Evolutionary conservation across 768 basidiomycete genomes (phyloP).

Genomic region (Hericium coralloides): DNA sequence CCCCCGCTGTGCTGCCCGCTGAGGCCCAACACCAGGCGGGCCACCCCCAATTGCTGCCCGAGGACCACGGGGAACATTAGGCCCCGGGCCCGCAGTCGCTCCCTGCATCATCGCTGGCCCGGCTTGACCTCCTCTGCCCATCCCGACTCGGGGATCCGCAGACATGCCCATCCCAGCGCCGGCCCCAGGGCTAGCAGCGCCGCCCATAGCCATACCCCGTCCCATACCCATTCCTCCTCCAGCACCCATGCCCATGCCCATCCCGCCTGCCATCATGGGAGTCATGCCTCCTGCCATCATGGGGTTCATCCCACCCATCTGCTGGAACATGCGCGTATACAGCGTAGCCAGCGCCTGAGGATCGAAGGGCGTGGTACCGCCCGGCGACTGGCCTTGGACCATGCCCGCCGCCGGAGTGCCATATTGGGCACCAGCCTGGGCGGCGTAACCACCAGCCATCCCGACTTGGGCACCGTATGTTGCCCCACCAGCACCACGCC

Average conservation of each 20-base stretch:
- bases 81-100: constrained; percentile 7
- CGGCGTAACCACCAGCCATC: background rate
- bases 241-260: constrained; percentile 12
- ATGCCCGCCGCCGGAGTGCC: constrained; percentile 9
- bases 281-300: constrained; percentile 34
- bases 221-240: constrained; percentile 21
- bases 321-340: constrained; percentile 85
- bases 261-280: constrained; percentile 19
- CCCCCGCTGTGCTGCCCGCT: constrained; percentile 20
- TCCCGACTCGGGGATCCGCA: constrained; percentile 14
- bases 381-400: background rate
- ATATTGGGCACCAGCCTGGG: background rate
- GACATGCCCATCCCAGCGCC: constrained; percentile 7
- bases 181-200: constrained; percentile 6
- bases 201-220: constrained; percentile 15
- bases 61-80: constrained; percentile 18
- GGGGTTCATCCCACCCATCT: constrained; percentile 42
- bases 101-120: constrained; percentile 6
- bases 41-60: constrained; percentile 16
- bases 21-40: constrained; percentile 16
- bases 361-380: constrained; percentile 55
- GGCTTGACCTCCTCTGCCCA: constrained; percentile 10
- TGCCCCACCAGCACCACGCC: constrained; percentile 14
- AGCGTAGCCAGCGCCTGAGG: constrained; percentile 87
- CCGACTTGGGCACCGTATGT: background rate